phyloP scores from a whole-genome alignment of 306 rosid genomes.

The Geum urbanum region DNA sequence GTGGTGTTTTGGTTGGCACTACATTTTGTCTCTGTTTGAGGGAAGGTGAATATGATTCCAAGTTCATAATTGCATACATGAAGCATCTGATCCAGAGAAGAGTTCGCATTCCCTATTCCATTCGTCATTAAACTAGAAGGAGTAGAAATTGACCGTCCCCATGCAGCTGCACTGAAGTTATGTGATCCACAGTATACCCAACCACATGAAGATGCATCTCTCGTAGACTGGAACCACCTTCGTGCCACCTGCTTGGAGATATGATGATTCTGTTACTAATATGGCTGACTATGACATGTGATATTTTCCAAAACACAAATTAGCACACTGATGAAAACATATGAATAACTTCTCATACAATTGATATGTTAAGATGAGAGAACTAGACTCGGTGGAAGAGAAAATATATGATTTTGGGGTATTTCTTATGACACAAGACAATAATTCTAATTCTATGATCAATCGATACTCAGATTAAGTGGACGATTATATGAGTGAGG shows the following conservation, averaged over 20 bases:
- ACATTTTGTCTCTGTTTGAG: conserved; percentile 37
- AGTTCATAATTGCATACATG: conserved; percentile 83
- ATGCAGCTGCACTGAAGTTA: conserved; percentile 86
- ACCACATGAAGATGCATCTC: conserved; percentile 47
- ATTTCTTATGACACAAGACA: background rate
- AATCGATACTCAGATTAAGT: background rate
- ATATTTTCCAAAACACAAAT: background rate
- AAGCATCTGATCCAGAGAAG: conserved; percentile 42
- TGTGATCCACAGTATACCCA: conserved; percentile 88
- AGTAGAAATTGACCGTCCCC: conserved; percentile 61
- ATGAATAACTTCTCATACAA: background rate
- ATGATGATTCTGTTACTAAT: background rate
- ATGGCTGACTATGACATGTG: background rate
- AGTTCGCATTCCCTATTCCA: conserved; percentile 27
- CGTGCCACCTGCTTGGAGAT: conserved; percentile 51
- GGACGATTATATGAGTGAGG: background rate
- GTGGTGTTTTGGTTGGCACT: conserved; percentile 21
- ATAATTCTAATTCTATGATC: background rate
- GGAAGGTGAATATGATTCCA: conserved; percentile 72
- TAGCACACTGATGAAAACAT: conserved; percentile 2
- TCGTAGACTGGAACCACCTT: conserved; percentile 57
- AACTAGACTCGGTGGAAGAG: background rate
- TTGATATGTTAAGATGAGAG: background rate
- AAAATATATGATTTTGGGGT: background rate
- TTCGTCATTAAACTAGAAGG: conserved; percentile 35